Base-by-base conservation (phyloP, 1,284 basidiomycete genomes). In the Malassezia vespertilionis region DNA sequence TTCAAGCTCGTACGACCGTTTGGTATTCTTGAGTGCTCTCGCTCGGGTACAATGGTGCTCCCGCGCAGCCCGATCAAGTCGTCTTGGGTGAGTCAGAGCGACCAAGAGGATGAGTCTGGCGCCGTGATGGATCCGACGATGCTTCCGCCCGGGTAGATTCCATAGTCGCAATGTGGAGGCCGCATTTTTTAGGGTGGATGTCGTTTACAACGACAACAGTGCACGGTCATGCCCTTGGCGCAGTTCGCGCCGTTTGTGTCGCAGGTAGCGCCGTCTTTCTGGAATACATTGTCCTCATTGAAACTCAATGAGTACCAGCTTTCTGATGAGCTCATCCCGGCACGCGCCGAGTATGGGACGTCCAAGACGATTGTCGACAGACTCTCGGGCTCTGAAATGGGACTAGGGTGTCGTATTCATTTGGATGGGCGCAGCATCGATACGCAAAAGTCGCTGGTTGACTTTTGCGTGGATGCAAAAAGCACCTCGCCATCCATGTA, bases 301-400 rank as follows among this genome's bases (percentile, higher is more conserved):
- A 97, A 97, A 76, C 82, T 97, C 57, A 86, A 96, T 71, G 81
- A 85, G 23, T 80, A 91, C 36, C 82, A 82, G 54, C 80, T 97
- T 15, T 82, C 82, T 14, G 84, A 95, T 59, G 79, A 80, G 2
- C 74, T 79, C 0, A 63, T 87, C 3, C 72, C 80, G 0, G 73
- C 93, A 32, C 63, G 71, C 3, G 90, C 78, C 3, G 77, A 78
- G 5, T 87, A 93, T 60, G 72, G 80, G 0, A 73, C 80, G 22
- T 87, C 85, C 1, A 76, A 81, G 51, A 77, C 80, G 12, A 75
- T 91, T 41, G 75, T 75, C 27, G 88, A 95, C 71, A 75, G 82
- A 40, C 80, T 82, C 68, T 80, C 80, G 0, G 82, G 80, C 31
- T 52, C 71, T 23, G 17, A 44, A 3, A 52, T 66, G 17, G 31